Base-by-base conservation (phyloP, 2,329 filamentous ascomycete species). In the Trichoderma atrobrunneum region DNA sequence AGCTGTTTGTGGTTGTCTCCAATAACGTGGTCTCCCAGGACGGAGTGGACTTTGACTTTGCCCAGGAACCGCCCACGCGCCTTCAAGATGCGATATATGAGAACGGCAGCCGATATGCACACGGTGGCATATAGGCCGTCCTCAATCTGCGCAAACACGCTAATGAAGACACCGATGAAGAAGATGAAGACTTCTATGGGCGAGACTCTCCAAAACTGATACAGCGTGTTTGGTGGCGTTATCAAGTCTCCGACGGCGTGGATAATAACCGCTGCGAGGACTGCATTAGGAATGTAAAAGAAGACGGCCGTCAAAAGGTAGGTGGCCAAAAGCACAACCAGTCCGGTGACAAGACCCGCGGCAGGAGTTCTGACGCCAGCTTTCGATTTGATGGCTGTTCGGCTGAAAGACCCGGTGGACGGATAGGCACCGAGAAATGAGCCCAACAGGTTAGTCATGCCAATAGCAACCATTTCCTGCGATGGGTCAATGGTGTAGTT, bases 311-410 rank as follows among this genome's bases (percentile, higher is more conserved):
- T 91, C 63, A 98, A 84, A 12, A 93, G 93, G 78, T 98, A 98
- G 74, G 97, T 93, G 43, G 96, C 95, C 10, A 98, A 85, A 0
- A 98, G 87, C 5, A 98, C 95, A 16, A 98, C 88, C 16, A 92
- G 69, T 0, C 93, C 95, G 8, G 95, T 98, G 74, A 98, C 93
- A 56, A 97, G 88, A 82, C 96, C 95, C 18, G 93, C 94, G 70
- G 97, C 90, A 1, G 95, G 95, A 0, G 95, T 98, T 28, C 94
- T 90, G 5, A 98, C 95, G 78, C 96, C 96, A 64, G 96, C 95
- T 82, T 98, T 98, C 5, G 95, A 96, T 82, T 98, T 97, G 83
- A 98, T 98, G 68, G 96, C 95, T 32, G 96, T 98, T 73, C 96
- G 91, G 43, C 93, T 97, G 86, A 98, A 98, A 3, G 96, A 98